Percentiles rank a stretch among this genome's conserved stretches.
Evolutionary conservation across 2,329 filamentous ascomycete species (phyloP).

Genomic region (Penicillium capsulatum): DNA sequence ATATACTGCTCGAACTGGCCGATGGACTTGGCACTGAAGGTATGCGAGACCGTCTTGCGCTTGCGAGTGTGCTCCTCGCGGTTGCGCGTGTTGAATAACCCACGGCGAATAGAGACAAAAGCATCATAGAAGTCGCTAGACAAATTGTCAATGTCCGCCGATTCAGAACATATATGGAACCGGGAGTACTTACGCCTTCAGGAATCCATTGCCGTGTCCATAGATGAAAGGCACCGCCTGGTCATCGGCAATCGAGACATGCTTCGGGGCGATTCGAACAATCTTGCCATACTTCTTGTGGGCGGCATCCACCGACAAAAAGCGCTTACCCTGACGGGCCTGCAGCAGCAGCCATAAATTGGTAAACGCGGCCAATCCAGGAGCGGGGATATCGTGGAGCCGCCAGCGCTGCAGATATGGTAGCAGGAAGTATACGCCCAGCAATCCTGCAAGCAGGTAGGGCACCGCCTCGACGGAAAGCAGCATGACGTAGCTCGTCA

Average conservation of each 20-base stretch:
- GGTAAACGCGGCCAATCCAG: conserved; percentile 59
- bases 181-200: conserved; percentile 58
- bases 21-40: conserved; percentile 77
- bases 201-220: conserved; percentile 71
- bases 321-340: conserved; percentile 62
- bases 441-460: conserved; percentile 46
- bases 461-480: conserved; percentile 30
- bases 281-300: conserved; percentile 76
- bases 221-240: conserved; percentile 73
- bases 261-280: conserved; percentile 77
- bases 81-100: conserved; percentile 85
- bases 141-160: background rate
- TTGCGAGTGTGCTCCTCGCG: conserved; percentile 79
- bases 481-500: conserved; percentile 25
- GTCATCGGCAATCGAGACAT: conserved; percentile 76
- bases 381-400: conserved; percentile 50
- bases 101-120: conserved; percentile 80
- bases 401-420: conserved; percentile 56
- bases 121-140: conserved; percentile 80
- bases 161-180: background rate
- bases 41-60: conserved; percentile 82
- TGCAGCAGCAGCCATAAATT: conserved; percentile 75
- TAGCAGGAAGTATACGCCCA: conserved; percentile 53
- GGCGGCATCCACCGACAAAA: conserved; percentile 60
- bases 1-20: conserved; percentile 87